Evolutionary conservation across 2,329 filamentous ascomycete species (phyloP), one percentile per base, ranked within the genome.

Genomic region (Cladophialophora bantiana): DNA sequence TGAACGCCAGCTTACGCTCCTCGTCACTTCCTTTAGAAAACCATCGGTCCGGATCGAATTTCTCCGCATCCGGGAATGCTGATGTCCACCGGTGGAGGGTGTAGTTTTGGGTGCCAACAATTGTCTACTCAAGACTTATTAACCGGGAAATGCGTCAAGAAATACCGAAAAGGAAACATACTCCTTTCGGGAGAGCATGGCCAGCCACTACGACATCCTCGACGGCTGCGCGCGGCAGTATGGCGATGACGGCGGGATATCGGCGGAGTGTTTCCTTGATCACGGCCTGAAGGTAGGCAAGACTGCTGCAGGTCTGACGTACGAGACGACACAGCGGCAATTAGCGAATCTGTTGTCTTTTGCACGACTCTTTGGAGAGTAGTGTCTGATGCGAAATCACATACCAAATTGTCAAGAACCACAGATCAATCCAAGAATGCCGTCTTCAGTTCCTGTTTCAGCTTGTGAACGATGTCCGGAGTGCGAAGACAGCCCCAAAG

Each of bases 221-320:
- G 1, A 68, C 70, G n/a, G 70, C 68, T 52, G 59, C 50, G 15
- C 72, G 56, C 20, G 66, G 42, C 18, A 72, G 50, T 13, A 66
- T 59, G 20, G 67, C 57, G 38, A 62, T 56, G 38, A 68, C 59
- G 13, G 66, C 57, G 15, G 66, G 62, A 52, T 70, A 69, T 3
- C 76, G 64, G 50, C 75, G 66, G 18, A 74, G 62, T 48, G 66
- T 73, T 40, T 76, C 75, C 31, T 71, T 68, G 18, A 76, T 74
- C 7, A 74, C 72, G 1, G 75, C 74, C 48, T 75, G 74, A 3
- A 76, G 68, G 54, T 76, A 79, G 0, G 75, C 74, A 45, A 79
- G 63, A 7, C 31, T 57, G 42, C 34, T 40, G 38, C 62, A 69
- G 0, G 66, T 68, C 15, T 72, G 26, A 50, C 10, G 36, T 12